Conservation (phyloP, 345 rosid species). For the Brassica incana region DNA sequence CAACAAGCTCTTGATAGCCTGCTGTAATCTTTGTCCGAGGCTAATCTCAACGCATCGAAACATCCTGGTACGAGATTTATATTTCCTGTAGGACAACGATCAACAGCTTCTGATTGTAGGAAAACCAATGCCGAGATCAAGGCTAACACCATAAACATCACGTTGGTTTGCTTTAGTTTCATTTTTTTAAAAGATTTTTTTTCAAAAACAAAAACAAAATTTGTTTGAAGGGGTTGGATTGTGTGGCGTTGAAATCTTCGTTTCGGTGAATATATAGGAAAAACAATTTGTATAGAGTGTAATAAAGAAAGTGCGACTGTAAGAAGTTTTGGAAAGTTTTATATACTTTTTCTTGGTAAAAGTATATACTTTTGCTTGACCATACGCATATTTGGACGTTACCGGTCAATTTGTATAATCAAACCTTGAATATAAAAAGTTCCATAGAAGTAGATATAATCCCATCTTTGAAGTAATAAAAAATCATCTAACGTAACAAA, state of each 20-base stretch:
- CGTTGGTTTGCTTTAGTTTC: not conserved
- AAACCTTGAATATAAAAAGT: not conserved
- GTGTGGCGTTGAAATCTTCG: not conserved
- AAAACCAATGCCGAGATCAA: not conserved
- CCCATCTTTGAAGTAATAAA: not conserved
- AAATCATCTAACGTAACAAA: not conserved
- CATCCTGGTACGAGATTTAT: not conserved
- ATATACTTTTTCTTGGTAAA: not conserved
- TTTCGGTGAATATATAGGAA: not conserved
- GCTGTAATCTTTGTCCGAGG: not conserved
- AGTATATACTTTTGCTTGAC: not conserved
- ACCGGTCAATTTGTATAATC: not conserved
- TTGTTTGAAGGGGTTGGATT: not conserved
- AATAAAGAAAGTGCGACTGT: not conserved
- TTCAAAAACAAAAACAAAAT: not conserved
- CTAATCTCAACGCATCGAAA: not conserved
- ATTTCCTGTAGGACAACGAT: not conserved
- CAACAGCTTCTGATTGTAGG: not conserved
- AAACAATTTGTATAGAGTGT: not conserved
- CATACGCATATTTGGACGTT: not conserved
- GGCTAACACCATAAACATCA: not conserved
- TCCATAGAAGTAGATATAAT: not conserved
- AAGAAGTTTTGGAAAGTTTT: not conserved
- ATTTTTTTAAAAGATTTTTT: not conserved
- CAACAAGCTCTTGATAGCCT: not conserved